A percentile compares a stretch with the other conserved stretches of the same genome.
Evolutionary conservation across 192 early-diverging fungal genomes (phyloP).

Genomic region (Kickxella alabastrina): DNA sequence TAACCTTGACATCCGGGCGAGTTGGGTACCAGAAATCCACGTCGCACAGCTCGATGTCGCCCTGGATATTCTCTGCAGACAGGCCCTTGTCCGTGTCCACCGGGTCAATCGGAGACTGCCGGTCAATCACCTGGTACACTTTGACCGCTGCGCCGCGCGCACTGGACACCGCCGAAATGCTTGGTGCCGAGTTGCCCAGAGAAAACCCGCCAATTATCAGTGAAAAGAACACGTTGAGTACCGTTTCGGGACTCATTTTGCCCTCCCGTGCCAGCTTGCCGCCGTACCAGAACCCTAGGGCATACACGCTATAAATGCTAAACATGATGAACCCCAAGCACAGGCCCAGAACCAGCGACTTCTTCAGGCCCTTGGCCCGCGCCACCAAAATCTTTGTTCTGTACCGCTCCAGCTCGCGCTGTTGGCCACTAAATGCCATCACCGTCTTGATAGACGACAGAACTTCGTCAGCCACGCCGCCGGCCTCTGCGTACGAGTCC

Average conservation of each 20-base stretch:
- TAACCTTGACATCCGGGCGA: constrained; percentile 74
- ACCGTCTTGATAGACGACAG: constrained; percentile 85
- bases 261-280: constrained; percentile 54
- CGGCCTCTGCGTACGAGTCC: constrained; percentile 76
- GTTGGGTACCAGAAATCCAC: constrained; percentile 84
- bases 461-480: constrained; percentile 81
- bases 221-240: constrained; percentile 84
- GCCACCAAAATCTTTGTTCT: constrained; percentile 59
- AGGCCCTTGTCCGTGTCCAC: constrained; percentile 32
- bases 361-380: constrained; percentile 59
- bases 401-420: constrained; percentile 66
- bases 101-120: constrained; percentile 73
- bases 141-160: constrained; percentile 78
- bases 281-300: constrained; percentile 85
- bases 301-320: constrained; percentile 71
- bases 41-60: constrained; percentile 70
- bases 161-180: constrained; percentile 68
- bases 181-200: constrained; percentile 66
- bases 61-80: constrained; percentile 50
- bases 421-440: constrained; percentile 75
- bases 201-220: constrained; percentile 81
- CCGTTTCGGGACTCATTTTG: constrained; percentile 50
- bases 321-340: constrained; percentile 75
- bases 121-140: constrained; percentile 79
- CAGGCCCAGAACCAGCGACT: constrained; percentile 56